Base-by-base conservation (phyloP, 441 rosid species). In the Gossypium gossypioides region DNA sequence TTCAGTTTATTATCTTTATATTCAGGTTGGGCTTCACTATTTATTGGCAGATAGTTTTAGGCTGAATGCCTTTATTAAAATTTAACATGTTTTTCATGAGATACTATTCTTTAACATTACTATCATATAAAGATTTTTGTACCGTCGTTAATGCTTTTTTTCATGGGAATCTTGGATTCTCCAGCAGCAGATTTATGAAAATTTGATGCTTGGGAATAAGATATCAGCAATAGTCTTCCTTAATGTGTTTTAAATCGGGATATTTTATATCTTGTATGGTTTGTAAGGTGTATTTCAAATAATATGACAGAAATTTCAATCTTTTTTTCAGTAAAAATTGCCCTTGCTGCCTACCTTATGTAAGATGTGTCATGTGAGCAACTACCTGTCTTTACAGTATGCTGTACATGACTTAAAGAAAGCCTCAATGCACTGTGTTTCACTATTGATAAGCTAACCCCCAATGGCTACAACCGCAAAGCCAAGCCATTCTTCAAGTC, bases 171-270 rank as follows among this genome's bases (percentile, higher is more conserved):
- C 65, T 59, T 6, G 44, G 21, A 59, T 59, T 59, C 44, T 29
- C 42, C 3, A 2, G 65, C 44, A 59, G n/a, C n/a, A 59, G 65
- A 59, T 59, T 59, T 29, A 59, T n/a, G 44, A 59, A 34, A 27
- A 59, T 59, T 59, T 59, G 44, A 27, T 59, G 65, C 62, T 59
- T 59, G 22, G 44, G 65, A 59, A 29, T 58, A 27, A 59, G 42
- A 15, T 59, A 59, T 25, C 32, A 21, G 44, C 1, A 59, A 13
- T 59, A 59, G 65, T 59, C 22, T 59, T 29, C 37, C 63, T 25
- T 37, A 6, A 57, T 59, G 42, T 59, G 65, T n/a, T 59, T 27
- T 59, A 29, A 27, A 29, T 29, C 29, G 65, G 21, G 21, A 29
- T 59, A 6, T 29, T n/a, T 59, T 27, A 29, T 59, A 59, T n/a